Base-by-base conservation (phyloP, 257 asterid genomes). In the Nicotiana noctiflora region DNA sequence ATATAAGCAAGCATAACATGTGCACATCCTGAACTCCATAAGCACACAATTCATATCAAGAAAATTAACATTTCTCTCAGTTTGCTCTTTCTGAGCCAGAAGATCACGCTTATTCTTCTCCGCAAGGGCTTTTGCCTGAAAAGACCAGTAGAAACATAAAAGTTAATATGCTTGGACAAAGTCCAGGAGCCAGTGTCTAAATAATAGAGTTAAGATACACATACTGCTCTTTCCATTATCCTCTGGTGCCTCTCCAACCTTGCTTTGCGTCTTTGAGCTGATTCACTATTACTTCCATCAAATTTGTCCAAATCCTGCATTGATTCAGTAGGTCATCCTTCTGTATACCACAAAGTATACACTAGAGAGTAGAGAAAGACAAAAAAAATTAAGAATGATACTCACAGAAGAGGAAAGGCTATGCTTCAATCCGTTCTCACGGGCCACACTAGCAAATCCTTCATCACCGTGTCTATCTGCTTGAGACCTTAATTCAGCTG, bases 201-300 rank as follows among this genome's bases (percentile, higher is more conserved):
- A 57, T 77, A 27, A 49, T 81, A 83, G 62, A 18, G 53, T 72
- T 53, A 29, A 79, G 72, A 81, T 79, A 52, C 72, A 75, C 89
- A 65, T 91, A 96, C 99, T 82, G 97, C 98, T 89, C 99, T 89
- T 82, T 96, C 99, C 96, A 89, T 94, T 86, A 92, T 93, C 86
- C 99, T 91, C 86, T 96, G 97, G 87, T 96, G 97, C 88, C 96
- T 94, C 95, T 96, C 98, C 67, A 92, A 82, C 86, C 90, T 92
- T 82, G 98, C 98, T 89, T 93, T 94, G 81, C 90, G 90, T 84
- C 99, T 94, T 91, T 90, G 95, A 32, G 96, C 97, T 65, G 99
- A 91, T 87, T 92, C 99, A 66, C 76, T 86, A 78, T 13, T 83
- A 31, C 64, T 82, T 79, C 86, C 93, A 82, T 83, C 91, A 85